Evolutionary conservation across 306 rosid species (phyloP), one percentile per base, ranked within the genome.

Genomic region (Dryas alaskensis): DNA sequence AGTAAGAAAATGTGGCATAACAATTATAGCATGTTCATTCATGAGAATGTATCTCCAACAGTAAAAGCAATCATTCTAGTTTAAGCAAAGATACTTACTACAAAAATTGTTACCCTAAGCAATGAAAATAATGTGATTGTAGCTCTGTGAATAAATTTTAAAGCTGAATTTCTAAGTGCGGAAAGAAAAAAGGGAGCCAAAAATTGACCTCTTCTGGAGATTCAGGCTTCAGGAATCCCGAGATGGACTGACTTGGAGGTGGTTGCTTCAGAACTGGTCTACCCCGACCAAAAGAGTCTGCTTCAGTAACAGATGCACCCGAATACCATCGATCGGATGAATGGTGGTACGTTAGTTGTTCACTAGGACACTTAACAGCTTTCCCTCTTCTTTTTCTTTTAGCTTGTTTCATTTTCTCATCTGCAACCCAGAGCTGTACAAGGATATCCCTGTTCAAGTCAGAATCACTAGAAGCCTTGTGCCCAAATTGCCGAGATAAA

Each of bases 231-330:
- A 87, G 74, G 74, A 72, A 77, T 4, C 78, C 89, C 0, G 93
- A 60, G 27, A 82, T 58, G 6, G 95, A 84, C 79, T 91, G 97
- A 70, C 96, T 91, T 14, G 81, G 84, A 73, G 94, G 97, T 1
- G 94, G 97, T 67, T 89, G 96, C 59, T 78, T 79, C 87, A 81
- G 44, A 48, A 27, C 47, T 22, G 53, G 42, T 58, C 72, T 64
- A 60, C 66, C 69, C 67, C 53, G 60, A 16, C 37, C 51, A 22
- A 7, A 50, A 31, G 49, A 51, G 72, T 48, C 70, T 57, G 79
- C 74, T 77, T 84, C 83, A n/a, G 52, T 46, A 75, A 69, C 53
- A 31, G 84, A 49, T 19, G 90, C 65, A 65, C 62, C 83, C 0
- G 81, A 81, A 78, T 71, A 80, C 78, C 71, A 73, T 61, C 83